Base-by-base conservation (phyloP, 2,329 filamentous ascomycete genomes). In the Shiraia sp. region DNA sequence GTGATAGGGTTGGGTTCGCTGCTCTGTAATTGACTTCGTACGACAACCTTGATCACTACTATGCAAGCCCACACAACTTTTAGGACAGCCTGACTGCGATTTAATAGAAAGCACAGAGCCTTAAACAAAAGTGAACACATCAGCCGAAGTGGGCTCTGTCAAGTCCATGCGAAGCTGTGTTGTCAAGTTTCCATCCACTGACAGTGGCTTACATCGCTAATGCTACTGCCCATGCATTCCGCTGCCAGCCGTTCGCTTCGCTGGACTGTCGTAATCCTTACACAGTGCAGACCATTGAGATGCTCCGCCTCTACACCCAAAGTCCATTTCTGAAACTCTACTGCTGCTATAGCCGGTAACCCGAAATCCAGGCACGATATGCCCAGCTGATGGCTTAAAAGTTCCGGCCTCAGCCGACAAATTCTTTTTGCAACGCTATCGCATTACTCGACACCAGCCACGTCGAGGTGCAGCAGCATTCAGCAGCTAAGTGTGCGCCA, bases 241-340 rank as follows among this genome's bases (percentile, higher is more conserved):
- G 38, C 36, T 27, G 33, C 32, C 39, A 33, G 42, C 42, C 45
- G 46, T 37, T 42, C 38, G 36, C 45, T 45, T 42, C 27, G 40
- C 31, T 27, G n/a, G n/a, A n/a, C n/a, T n/a, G n/a, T n/a, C n/a
- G n/a, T n/a, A n/a, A n/a, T n/a, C n/a, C n/a, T n/a, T n/a, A n/a
- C n/a, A n/a, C n/a, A n/a, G n/a, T n/a, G n/a, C 49, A 35, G 44
- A 45, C 51, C 45, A 54, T 49, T 49, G 40, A 49, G 33, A 36
- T 44, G 36, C 42, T 29, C 23, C 34, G 26, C 38, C 40, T 39
- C 43, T 47, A 46, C 49, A 42, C 47, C 36, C 39, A 42, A 36
- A 26, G 24, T 36, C 19, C 32, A 10, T 22, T 31, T 39, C 44
- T 51, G 49, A 55, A 53, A 53, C 46, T 17, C 36, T 27, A 27